Evolutionary conservation across 2,329 filamentous ascomycete species (phyloP), one percentile per base, ranked within the genome.

Genomic region (Cladosporium cucumerinum): DNA sequence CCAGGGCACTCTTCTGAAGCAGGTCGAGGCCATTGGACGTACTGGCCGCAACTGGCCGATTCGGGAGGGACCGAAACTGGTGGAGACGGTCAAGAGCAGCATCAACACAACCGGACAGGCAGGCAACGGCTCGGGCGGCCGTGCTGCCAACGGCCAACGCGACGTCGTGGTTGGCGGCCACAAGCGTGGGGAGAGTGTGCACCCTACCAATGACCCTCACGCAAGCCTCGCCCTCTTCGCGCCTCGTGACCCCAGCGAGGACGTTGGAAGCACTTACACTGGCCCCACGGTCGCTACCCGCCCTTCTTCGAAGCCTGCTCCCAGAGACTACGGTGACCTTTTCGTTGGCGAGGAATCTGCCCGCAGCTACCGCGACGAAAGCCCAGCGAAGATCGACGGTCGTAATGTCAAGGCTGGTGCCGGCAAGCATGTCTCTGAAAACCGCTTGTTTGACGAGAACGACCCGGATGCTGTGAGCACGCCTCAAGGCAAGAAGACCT

Each of bases 41-140:
- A 89, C 90, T 62, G 92, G 91, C 64, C 91, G 90, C 77, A 96
- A 95, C 79, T 99, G 95, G 95, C 95, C 95, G 63, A 96, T 99
- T 75, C 87, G 88, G 71, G 93, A 97, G 75, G 90, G 89, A 75
- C 87, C 87, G 72, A 93, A 97, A 62, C 93, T 98, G 80, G 84
- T 89, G 71, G 88, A 87, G 72, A 81, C 97, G 72, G 69, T 78
- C 49, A 71, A 69, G 61, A 67, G 66, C 68, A 76, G 74, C 63
- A 58, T 77, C 65, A 74, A 72, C 60, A 67, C 71, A 21, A 67
- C 64, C 36, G 70, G 71, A 23, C 72, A 74, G 16, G 68, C 70
- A 32, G 66, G 71, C 51, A 68, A 67, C 43, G 65, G 65, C 73
- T 74, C 21, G 70, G 70, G 28, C 23, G 59, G 25, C 55, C 36